Evolutionary conservation across 2,329 filamentous ascomycete species (phyloP), one percentile per base, ranked within the genome.

Genomic region (Fusarium goolgardi): DNA sequence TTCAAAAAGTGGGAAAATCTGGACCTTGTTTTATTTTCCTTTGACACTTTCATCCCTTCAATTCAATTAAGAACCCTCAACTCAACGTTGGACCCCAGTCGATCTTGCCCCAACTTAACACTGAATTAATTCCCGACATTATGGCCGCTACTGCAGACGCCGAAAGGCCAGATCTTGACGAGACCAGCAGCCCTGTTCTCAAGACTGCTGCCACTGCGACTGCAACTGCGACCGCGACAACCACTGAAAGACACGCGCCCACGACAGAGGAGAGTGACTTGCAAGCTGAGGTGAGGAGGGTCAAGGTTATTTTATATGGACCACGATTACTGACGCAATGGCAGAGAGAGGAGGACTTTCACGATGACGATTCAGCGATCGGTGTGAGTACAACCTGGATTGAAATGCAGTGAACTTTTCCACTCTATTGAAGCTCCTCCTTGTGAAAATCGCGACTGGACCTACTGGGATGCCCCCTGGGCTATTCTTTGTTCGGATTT

Each of bases 361-460:
- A 25, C 8, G 71, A 74, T 57, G 49, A 73, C 16, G 64, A 75
- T 49, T 74, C 72, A 15, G 71, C 72, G 8, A 20, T 74, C 11
- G 72, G 69, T 6, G 72, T 73, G 47, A 40, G 64, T 56, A 16
- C 21, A 16, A 8, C 16, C 40, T 4, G 9, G 9, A 29, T 4
- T 29, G 27, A 18, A 41, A 47, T 7, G 46, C 31, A 25, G 5
- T 39, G 23, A 50, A 50, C 21, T 8, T 50, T 51, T 40, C 34
- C 23, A 40, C 25, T 51, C 35, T 34, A 39, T 51, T 40, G 23
- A 40, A 29, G n/a, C 32, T 32, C 41, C 32, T 32, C 41, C 45
- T 29, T 47, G 45, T 10, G 32, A 34, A 29, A 27, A 49, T 39
- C 25, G 53, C 21, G 27, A 51, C n/a, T 29, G 16, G 51, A 32